These are phyloP conservation scores for Aristolochia contorta DNA, from an alignment of 164 flowering plant genomes.

Conservation along the genomic window DNA sequence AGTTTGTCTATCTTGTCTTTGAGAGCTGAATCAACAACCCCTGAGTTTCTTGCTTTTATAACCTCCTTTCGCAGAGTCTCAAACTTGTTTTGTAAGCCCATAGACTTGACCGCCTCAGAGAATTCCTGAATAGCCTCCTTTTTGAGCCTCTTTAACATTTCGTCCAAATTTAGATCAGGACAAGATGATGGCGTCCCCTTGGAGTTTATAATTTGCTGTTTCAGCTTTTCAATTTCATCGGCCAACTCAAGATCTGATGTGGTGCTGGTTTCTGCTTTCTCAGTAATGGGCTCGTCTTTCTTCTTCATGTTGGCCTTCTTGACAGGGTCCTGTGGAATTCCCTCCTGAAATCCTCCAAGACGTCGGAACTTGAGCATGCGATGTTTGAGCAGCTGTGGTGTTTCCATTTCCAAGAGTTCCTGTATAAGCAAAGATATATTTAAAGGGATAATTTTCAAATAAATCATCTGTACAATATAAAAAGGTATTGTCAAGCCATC, in stretches of 20 bases:
- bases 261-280: constrained; percentile 12
- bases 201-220: constrained; percentile 42
- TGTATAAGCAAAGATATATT: constrained; percentile 17
- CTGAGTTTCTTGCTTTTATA: constrained; percentile 30
- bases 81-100: constrained; percentile 47
- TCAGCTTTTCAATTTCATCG: constrained; percentile 60
- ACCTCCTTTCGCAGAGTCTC: constrained; percentile 37
- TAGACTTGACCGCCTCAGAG: constrained; percentile 45
- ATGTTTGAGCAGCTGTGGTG: constrained; percentile 43
- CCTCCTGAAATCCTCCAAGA: constrained; percentile 69
- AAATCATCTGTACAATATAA: background rate
- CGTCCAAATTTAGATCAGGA: constrained; percentile 34
- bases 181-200: constrained; percentile 32
- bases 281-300: constrained; percentile 37
- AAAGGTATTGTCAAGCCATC: constrained; percentile 14
- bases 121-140: constrained; percentile 55
- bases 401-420: constrained; percentile 76
- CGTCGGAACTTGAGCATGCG: constrained; percentile 65
- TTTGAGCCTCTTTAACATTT: constrained; percentile 56
- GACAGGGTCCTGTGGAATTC: constrained; percentile 43
- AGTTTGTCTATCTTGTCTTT: constrained; percentile 43
- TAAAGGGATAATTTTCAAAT: background rate
- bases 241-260: constrained; percentile 34
- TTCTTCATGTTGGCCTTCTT: constrained; percentile 59
- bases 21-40: constrained; percentile 22